Evolutionary conservation across 1,139 yeast genomes (phyloP).

Genomic region (Taiozyma sp.): DNA sequence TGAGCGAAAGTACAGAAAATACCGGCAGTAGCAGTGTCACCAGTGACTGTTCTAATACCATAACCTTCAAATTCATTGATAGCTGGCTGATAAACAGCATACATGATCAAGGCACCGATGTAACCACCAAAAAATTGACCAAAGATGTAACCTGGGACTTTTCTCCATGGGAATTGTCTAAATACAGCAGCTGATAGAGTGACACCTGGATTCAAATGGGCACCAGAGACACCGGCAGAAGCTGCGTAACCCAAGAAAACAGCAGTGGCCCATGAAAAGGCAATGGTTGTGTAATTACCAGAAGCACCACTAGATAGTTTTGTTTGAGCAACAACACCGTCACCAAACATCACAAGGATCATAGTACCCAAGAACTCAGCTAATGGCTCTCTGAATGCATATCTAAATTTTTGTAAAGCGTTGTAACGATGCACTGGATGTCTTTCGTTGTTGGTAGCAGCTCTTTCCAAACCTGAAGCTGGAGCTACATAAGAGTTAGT

Average conservation of each 20-base stretch:
- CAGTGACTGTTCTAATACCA: conserved; percentile 23
- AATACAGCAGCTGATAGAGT: conserved; percentile 35
- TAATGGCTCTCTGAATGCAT: conserved; percentile 25
- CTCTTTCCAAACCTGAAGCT: conserved; percentile 23
- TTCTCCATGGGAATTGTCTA: conserved; percentile 39
- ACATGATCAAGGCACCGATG: conserved; percentile 34
- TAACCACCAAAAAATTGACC: conserved; percentile 39
- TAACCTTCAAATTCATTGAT: conserved; percentile 22
- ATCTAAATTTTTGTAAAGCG: conserved; percentile 20
- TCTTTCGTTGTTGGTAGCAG: conserved; percentile 18
- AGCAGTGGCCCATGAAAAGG: conserved; percentile 47
- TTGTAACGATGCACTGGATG: conserved; percentile 11
- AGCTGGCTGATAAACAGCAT: conserved; percentile 31
- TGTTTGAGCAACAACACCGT: conserved; percentile 43
- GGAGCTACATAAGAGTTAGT: conserved; percentile 18
- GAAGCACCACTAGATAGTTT: conserved; percentile 29
- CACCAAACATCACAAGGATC: conserved; percentile 39
- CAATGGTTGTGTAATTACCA: conserved; percentile 39
- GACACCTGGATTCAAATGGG: conserved; percentile 40
- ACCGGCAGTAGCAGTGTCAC: conserved; percentile 31
- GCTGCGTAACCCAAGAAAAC: conserved; percentile 42
- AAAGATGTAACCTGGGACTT: conserved; percentile 34
- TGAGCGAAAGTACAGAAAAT: conserved; percentile 44
- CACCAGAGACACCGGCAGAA: conserved; percentile 43
- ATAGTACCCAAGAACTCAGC: conserved; percentile 47